Conservation (phyloP, 345 rosid genomes). For the Eucalyptus leucophloia region DNA sequence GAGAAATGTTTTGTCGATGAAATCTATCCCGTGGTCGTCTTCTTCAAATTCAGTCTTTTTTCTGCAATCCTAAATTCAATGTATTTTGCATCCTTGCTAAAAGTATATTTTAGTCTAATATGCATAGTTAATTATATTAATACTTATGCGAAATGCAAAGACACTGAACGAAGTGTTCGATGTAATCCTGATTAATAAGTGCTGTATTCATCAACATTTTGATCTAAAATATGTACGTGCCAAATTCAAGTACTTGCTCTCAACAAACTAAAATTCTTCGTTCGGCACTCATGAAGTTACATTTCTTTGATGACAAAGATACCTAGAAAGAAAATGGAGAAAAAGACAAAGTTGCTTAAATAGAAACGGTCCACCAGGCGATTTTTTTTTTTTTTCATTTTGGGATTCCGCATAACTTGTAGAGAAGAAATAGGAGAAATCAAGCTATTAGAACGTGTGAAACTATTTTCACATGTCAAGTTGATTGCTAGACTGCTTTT, state of each 20-base stretch:
- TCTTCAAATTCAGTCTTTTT: background rate
- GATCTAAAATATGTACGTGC: background rate
- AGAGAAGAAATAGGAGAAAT: background rate
- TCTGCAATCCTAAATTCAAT: background rate
- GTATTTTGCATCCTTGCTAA: background rate
- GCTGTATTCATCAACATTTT: background rate
- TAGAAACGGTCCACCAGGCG: background rate
- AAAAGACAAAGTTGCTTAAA: background rate
- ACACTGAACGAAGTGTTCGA: background rate
- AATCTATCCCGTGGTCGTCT: background rate
- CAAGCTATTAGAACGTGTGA: background rate
- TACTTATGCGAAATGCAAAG: background rate
- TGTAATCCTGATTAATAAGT: background rate
- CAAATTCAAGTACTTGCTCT: background rate
- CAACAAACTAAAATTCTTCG: background rate
- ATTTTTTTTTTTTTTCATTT: background rate
- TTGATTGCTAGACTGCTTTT: background rate
- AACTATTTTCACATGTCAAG: background rate
- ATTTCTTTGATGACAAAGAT: background rate
- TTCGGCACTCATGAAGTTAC: background rate
- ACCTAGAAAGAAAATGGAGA: background rate
- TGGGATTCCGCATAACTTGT: background rate
- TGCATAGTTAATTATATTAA: background rate
- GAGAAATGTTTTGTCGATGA: background rate
- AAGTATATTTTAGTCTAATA: background rate